Percentiles rank a stretch among this genome's conserved stretches.
Evolutionary conservation across 1,139 yeast species (phyloP).

Genomic region (Casaregolazyma suthepensis): DNA sequence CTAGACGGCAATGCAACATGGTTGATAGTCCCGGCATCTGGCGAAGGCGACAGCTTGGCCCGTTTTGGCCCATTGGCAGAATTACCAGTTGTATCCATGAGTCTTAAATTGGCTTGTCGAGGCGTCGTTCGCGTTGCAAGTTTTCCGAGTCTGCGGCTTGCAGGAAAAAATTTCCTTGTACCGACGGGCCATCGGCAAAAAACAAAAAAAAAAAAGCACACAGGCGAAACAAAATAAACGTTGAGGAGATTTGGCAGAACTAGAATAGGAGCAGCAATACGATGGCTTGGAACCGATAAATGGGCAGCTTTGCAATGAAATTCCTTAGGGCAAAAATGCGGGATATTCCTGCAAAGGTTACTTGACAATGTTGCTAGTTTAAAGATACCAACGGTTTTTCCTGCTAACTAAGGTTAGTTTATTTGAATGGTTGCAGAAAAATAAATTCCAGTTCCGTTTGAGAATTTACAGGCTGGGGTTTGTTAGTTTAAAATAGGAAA

Average conservation of each 20-base stretch:
- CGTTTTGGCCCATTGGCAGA: slow-evolving; percentile 9
- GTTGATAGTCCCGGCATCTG: neutral
- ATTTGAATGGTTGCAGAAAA: neutral
- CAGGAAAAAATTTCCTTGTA: neutral
- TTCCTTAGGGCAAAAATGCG: neutral
- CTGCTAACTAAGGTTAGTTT: neutral
- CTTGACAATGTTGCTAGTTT: neutral
- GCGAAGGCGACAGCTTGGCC: slow-evolving; percentile 3
- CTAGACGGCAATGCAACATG: slow-evolving; percentile 14
- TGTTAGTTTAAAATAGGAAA: neutral
- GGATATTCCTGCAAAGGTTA: neutral
- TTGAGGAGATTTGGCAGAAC: neutral
- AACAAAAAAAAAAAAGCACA: neutral
- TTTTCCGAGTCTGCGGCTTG: neutral
- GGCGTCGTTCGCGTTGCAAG: neutral
- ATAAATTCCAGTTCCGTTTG: neutral
- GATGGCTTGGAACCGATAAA: too few relatives aligned
- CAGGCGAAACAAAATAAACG: neutral
- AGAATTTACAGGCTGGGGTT: neutral
- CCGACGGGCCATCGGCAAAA: neutral
- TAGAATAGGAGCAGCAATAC: too few relatives aligned
- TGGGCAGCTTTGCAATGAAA: too few relatives aligned
- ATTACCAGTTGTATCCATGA: slow-evolving; percentile 7
- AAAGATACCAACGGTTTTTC: neutral
- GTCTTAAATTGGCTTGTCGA: neutral